Base-by-base conservation (phyloP, 192 early-diverging fungal species). In the Entomortierella chlamydospora region DNA sequence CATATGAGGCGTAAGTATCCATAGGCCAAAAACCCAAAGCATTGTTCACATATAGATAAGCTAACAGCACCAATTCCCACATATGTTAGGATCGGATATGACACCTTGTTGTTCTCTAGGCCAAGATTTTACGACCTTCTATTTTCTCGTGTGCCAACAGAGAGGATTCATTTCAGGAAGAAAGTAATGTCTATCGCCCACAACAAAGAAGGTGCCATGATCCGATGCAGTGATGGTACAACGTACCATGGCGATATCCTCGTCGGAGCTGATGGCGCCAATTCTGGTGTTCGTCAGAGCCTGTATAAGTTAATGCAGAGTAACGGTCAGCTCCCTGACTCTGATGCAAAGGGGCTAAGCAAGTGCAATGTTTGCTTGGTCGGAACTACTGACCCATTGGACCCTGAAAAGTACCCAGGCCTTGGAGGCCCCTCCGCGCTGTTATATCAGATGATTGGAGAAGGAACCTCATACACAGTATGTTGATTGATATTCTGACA, bases 321-420 rank as follows among this genome's bases (percentile, higher is more conserved):
- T 0, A 23, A 60, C 17, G 17, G 25, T 2, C 12, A 10, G 4
- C n/a, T 62, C 10, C 60, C 53, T 12, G n/a, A 10, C 2, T 54
- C 37, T 17, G 69, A 71, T 39, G 31, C 25, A 1, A 33, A 55
- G 26, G 29, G 25, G 10, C 26, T 54, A 51, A 29, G 20, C 0
- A 18, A 15, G 9, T 42, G 60, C 0, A 33, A 30, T 28, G 29
- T 43, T 8, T 56, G 37, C 11, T n/a, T 71, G 51, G 60, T 63
- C 6, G 69, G 69, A 5, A 56, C 53, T 9, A 72, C 61, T 6
- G 42, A 49, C 18, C 22, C 60, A 25, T 26, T 63, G 4, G 54
- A 63, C 10, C 12, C 30, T 6, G 60, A 72, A 20, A 63, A 72
- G 18, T 72, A 47, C 53, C 31, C 52, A 13, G n/a, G n/a, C n/a